Base-by-base conservation (phyloP, 805 yeast genomes). In the Trichomonascus vanleenenianus region DNA sequence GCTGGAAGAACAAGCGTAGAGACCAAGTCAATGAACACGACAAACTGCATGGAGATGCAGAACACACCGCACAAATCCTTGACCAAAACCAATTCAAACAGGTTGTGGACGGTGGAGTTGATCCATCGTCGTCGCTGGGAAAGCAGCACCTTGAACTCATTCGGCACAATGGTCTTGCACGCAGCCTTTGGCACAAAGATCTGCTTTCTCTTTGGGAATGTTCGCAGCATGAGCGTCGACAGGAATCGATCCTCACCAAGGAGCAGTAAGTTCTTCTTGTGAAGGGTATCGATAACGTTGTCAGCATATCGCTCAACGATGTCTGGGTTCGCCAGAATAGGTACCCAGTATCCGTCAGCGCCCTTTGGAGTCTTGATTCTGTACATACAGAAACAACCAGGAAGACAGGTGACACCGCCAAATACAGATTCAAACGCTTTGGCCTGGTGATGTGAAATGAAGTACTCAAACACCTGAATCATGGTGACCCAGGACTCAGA, bases 61-160 rank as follows among this genome's bases (percentile, higher is more conserved):
- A 88, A 88, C 0, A 94, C 86, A 54, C 97, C 97, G 73, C 97
- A 88, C 52, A 89, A 72, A 62, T 88, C 96, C 44, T 79, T 79
- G 16, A 88, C 89, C 50, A 85, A 67, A 3, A 83, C 85, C 58
- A 88, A 76, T 63, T 88, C 97, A 79, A 89, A 75, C 64, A 88
- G 74, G 59, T 88, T 88, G 65, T 88, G 97, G 32, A 88, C 89
- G 0, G 97, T 89, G 3, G 96, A 88, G 64, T 88, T 88, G 56
- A 88, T 88, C 97, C 97, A 88, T 62, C 97, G 84, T 68, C 97
- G 85, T 63, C 97, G 82, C 63, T 88, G 97, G 1, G 96, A 88
- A 40, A 88, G 70, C 52, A 88, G 70, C 40, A 88, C 93, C 51
- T 66, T 73, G 62, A 88, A 88, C 41, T 73, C 73, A 56, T 81